These are phyloP conservation scores for Blastomyces parvus DNA, from an alignment of 2,329 filamentous ascomycete genomes.

Conservation along the genomic window DNA sequence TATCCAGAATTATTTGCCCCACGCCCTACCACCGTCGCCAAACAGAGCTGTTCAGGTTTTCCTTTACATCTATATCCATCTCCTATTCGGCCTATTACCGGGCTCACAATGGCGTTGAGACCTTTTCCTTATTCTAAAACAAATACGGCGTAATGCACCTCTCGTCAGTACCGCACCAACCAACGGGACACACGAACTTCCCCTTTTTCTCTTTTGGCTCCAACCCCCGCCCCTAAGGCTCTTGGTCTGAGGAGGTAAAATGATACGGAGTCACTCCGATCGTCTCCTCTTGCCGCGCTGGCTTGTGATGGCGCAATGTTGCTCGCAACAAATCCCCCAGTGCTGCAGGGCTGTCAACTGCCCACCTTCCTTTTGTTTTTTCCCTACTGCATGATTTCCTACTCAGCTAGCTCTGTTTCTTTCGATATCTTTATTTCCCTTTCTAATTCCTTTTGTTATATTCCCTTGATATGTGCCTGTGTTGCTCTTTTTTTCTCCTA, in stretches of 20 bases:
- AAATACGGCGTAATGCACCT: not conserved
- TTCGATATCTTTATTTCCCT: constrained; percentile 16
- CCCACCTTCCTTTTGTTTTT: constrained; percentile 19
- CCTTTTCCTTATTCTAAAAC: not conserved
- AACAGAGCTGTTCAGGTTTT: constrained; percentile 7
- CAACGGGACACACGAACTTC: constrained; percentile 4
- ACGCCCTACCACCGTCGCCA: constrained; percentile 9
- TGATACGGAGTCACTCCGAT: constrained; percentile 1
- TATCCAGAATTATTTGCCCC: constrained; percentile 10
- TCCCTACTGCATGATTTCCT: constrained; percentile 28
- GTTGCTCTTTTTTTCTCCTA: not conserved
- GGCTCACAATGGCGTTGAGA: constrained; percentile 2
- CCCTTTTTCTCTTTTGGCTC: constrained; percentile 1
- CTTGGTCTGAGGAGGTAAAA: constrained; percentile 1
- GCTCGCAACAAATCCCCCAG: not conserved
- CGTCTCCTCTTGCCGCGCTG: not conserved
- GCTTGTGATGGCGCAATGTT: constrained; percentile 5
- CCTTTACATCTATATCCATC: constrained; percentile 7
- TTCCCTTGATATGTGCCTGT: constrained; percentile 8
- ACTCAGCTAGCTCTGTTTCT: constrained; percentile 27
- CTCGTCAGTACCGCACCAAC: constrained; percentile 1
- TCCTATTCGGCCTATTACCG: constrained; percentile 10
- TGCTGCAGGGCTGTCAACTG: not conserved
- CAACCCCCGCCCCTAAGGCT: not conserved
- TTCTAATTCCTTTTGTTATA: constrained; percentile 19